phyloP scores from a whole-genome alignment of 2,329 filamentous ascomycete species.

The Epichloe typhina region DNA sequence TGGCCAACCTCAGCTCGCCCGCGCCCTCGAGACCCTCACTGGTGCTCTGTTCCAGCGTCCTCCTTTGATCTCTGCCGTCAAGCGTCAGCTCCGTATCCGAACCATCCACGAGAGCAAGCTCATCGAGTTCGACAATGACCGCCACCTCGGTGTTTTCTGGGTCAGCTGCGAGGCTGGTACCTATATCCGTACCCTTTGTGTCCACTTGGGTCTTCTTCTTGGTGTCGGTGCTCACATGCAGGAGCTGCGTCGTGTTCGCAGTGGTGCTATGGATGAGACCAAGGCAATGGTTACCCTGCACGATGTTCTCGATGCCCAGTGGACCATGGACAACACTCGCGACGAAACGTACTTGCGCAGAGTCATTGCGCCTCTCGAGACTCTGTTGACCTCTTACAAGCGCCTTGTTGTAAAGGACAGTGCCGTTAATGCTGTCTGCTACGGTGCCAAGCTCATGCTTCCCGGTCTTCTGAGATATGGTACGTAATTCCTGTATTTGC shows the following conservation, averaged over 20 bases:
- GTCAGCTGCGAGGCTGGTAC: conserved; percentile 96
- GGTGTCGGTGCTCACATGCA: conserved; percentile 96
- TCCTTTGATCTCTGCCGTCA: conserved; percentile 94
- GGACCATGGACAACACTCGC: conserved; percentile 87
- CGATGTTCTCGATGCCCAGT: conserved; percentile 79
- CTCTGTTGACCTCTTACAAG: conserved; percentile 85
- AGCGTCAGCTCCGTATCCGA: conserved; percentile 94
- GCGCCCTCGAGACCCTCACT: conserved; percentile 88
- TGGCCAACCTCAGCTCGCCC: conserved; percentile 82
- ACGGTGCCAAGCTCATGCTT: conserved; percentile 98
- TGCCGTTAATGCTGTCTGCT: conserved; percentile 87
- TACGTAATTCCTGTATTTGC: conserved; percentile 27
- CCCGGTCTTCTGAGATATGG: conserved; percentile 86
- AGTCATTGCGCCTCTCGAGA: conserved; percentile 88
- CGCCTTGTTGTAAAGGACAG: conserved; percentile 85
- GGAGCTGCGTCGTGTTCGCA: conserved; percentile 85
- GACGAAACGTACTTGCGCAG: conserved; percentile 86
- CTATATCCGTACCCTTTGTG: conserved; percentile 96
- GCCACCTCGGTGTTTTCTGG: conserved; percentile 97
- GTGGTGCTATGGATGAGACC: conserved; percentile 87
- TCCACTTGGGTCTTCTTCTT: conserved; percentile 66
- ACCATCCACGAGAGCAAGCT: conserved; percentile 97
- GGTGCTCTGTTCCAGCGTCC: conserved; percentile 87
- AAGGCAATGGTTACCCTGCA: conserved; percentile 86
- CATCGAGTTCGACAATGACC: conserved; percentile 95